Evolutionary conservation across 352 stramenopile genomes (phyloP).

Genomic region (Paralagenidium karlingii): DNA sequence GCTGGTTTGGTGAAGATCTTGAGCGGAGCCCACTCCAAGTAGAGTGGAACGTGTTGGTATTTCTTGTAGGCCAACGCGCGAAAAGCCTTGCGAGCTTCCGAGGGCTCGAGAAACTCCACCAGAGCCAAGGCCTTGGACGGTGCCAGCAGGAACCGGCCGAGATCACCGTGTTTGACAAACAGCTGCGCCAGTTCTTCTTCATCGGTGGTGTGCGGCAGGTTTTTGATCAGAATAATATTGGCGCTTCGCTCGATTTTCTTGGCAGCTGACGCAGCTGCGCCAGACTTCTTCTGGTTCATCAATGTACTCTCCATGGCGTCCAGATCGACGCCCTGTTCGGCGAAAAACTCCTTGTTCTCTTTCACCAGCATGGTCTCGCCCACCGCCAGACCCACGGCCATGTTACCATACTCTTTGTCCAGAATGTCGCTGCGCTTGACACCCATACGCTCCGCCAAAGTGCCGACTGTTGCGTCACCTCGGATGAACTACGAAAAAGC

Average conservation of each 20-base stretch:
- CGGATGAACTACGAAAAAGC: no score
- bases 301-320: slow-evolving; percentile 84
- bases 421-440: slow-evolving; percentile 93
- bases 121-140: slow-evolving; percentile 92
- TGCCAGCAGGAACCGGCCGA: slow-evolving; percentile 82
- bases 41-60: slow-evolving; percentile 97
- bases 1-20: slow-evolving; percentile 53
- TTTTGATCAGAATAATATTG: slow-evolving; percentile 96
- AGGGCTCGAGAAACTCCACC: slow-evolving; percentile 92
- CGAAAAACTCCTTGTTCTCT: slow-evolving; percentile 97
- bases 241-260: slow-evolving; percentile 85
- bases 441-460: slow-evolving; percentile 73
- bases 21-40: slow-evolving; percentile 96
- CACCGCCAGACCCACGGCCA: slow-evolving; percentile 95
- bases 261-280: slow-evolving; percentile 14
- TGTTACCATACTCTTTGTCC: slow-evolving; percentile 91
- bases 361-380: slow-evolving; percentile 96
- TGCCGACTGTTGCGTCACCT: slow-evolving; percentile 59
- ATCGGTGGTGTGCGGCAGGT: slow-evolving; percentile 92
- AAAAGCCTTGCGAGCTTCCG: slow-evolving; percentile 93
- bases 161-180: slow-evolving; percentile 86
- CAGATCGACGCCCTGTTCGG: slow-evolving; percentile 89
- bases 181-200: slow-evolving; percentile 91
- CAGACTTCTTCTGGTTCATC: slow-evolving; percentile 44
- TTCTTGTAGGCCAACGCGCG: slow-evolving; percentile 96